These are phyloP conservation scores for Diaporthe nobilis DNA, from an alignment of 2,329 filamentous ascomycete genomes.

Conservation along the genomic window DNA sequence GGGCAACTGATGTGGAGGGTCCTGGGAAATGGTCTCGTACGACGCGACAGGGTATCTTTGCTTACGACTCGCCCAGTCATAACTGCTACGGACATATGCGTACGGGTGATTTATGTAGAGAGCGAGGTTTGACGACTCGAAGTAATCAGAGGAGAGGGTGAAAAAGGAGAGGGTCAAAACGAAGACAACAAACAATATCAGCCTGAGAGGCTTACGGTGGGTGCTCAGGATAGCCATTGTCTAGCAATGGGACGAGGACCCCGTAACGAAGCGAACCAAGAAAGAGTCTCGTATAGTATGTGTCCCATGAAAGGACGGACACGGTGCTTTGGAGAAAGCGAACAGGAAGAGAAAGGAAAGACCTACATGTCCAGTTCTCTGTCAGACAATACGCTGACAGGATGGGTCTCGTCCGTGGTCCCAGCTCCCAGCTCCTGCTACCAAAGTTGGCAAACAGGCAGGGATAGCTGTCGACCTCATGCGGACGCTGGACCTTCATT, in stretches of 20 bases:
- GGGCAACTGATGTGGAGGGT: slow-evolving; percentile 50
- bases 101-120: slow-evolving; percentile 33
- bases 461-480: slow-evolving; percentile 3
- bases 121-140: slow-evolving; percentile 40
- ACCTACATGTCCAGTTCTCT: not conserved
- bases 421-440: slow-evolving; percentile 5
- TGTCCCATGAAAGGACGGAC: not conserved
- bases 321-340: not conserved
- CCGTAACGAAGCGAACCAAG: not conserved
- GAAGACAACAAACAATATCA: slow-evolving; percentile 26
- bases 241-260: slow-evolving; percentile 31
- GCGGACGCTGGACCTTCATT: slow-evolving; percentile 4
- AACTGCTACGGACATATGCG: slow-evolving; percentile 47
- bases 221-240: slow-evolving; percentile 36
- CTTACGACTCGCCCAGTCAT: slow-evolving; percentile 49
- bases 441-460: slow-evolving; percentile 22
- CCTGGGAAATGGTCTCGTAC: slow-evolving; percentile 51
- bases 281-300: slow-evolving; percentile 17
- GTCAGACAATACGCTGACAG: not conserved
- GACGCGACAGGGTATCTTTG: slow-evolving; percentile 44
- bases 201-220: slow-evolving; percentile 36
- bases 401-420: slow-evolving; percentile 10
- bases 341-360: slow-evolving; percentile 1
- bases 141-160: slow-evolving; percentile 41
- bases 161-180: slow-evolving; percentile 42